Base-by-base conservation (phyloP, 2,329 filamentous ascomycete species). In the Pestalotiopsis sp. region DNA sequence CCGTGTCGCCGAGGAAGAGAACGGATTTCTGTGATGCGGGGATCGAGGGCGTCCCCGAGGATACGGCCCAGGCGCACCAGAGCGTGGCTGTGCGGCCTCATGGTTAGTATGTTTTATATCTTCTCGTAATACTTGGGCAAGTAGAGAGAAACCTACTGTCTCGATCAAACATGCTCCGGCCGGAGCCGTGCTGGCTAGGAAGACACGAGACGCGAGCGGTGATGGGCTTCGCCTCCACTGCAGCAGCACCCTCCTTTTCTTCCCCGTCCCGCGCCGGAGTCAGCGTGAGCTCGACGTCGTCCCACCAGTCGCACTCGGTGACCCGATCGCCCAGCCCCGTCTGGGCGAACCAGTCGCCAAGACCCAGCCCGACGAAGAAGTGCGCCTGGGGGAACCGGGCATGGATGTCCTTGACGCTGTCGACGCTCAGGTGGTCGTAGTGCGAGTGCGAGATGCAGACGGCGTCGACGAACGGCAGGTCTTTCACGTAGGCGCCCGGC, bases 301-400 rank as follows among this genome's bases (percentile, higher is more conserved):
- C 91, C 95, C 95, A 98, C 95, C 95, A 98, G 80, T 98, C 95
- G 74, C 98, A 79, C 81, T 98, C 94, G 0, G 93, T 97, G 57
- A 95, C 91, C 68, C 94, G 92, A 1, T 86, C 71, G 4, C 20
- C 58, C 66, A 97, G 88, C 1, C 93, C 93, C 30, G 84, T 85
- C 3, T 84, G 81, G 60, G 84, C 82, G 78, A 98, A 97, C 94
- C 94, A 98, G 61, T 86, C 82, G 78, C 92, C 92, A 67, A 97
- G 88, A 2, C 94, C 94, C 3, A 97, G 80, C 0, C 94, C 93
- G 24, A 94, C 94, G 71, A 97, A 96, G 81, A 96, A 98, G 71
- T 97, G 93, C 55, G 89, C 94, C 14, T 92, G 86, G 0, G 94
- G 94, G 74, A 96, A 90, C 65, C 86, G 83, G 71, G 88, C 85